phyloP scores from a whole-genome alignment of 73 alveolate species.

The Stentor coeruleus region DNA sequence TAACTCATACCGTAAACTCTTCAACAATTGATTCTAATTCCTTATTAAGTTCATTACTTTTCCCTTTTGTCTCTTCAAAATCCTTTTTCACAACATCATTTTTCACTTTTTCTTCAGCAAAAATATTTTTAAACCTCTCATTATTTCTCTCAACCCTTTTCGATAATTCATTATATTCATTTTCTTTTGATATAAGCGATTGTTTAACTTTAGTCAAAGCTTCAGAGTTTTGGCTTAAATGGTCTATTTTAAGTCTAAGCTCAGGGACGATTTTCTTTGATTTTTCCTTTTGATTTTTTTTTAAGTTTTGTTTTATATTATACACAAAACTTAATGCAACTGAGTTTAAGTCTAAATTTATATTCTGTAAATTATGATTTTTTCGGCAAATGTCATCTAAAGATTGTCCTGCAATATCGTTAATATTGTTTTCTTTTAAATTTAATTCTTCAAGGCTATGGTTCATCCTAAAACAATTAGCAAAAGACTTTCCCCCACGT shows the following conservation, averaged over 20 bases:
- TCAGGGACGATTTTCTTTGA: background rate
- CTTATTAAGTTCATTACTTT: too few relatives aligned
- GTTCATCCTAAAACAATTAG: conserved; percentile 5
- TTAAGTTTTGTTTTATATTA: conserved; percentile 8
- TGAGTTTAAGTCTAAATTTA: conserved; percentile 1
- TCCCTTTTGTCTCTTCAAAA: background rate
- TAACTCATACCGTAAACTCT: background rate
- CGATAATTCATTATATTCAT: background rate
- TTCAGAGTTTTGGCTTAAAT: background rate
- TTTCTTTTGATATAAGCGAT: background rate
- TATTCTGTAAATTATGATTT: background rate
- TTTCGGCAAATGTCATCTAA: background rate
- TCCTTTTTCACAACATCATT: background rate
- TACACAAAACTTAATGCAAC: background rate
- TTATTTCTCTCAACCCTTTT: background rate
- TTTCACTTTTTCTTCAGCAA: background rate
- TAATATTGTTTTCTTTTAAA: conserved; percentile 18
- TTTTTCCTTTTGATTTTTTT: background rate
- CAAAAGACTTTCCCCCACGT: background rate
- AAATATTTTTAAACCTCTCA: background rate
- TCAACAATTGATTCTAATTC: background rate
- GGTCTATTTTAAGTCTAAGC: background rate
- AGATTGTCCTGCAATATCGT: conserved; percentile 10
- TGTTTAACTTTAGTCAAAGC: background rate
- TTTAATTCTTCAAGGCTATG: conserved; percentile 11